Conservation (phyloP, 2,329 filamentous ascomycete species). For the Fusarium sp. region DNA sequence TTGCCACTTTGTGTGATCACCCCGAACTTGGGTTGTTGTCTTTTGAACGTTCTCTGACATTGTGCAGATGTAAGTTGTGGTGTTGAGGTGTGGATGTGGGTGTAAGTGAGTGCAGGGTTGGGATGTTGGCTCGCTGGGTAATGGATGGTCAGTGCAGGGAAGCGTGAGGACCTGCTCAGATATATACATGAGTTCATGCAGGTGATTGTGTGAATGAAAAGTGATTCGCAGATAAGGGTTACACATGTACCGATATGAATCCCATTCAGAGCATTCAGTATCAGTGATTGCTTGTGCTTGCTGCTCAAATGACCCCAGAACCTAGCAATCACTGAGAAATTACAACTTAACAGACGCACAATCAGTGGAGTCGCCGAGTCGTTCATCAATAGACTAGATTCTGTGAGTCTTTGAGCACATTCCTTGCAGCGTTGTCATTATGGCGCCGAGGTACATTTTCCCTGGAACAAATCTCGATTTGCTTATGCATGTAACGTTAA, state of each 20-base stretch:
- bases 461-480: neutral
- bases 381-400: too few relatives aligned
- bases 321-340: neutral
- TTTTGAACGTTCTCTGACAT: neutral
- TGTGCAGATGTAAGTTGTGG: neutral
- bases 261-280: neutral
- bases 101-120: neutral
- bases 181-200: neutral
- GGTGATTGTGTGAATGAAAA: neutral
- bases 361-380: neutral
- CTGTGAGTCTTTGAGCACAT: neutral
- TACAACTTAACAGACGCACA: fast-evolving
- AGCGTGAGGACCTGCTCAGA: neutral
- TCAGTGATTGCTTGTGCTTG: neutral
- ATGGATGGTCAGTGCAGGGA: neutral
- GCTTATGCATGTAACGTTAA: neutral
- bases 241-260: neutral
- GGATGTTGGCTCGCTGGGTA: neutral
- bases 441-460: neutral
- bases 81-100: neutral
- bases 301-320: neutral
- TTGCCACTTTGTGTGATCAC: neutral
- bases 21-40: neutral
- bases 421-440: neutral
- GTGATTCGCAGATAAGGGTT: neutral